Evolutionary conservation across 345 rosid species (phyloP).

Genomic region (Syzygium jambos): DNA sequence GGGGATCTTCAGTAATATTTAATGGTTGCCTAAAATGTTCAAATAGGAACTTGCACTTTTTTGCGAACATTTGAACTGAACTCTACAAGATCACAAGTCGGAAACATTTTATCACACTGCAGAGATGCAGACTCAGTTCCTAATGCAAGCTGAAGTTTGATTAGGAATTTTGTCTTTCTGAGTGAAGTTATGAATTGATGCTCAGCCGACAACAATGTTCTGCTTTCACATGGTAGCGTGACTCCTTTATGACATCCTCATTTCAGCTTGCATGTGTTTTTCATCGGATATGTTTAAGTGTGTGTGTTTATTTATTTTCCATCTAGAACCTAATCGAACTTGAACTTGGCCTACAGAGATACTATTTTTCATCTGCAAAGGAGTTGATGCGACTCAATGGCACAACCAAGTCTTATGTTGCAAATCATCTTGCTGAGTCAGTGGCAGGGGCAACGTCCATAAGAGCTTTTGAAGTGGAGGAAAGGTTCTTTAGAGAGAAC

Average conservation of each 20-base stretch:
- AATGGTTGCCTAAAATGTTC: not conserved
- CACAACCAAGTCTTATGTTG: slow-evolving; percentile 82
- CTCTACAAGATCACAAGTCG: not conserved
- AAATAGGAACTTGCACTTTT: not conserved
- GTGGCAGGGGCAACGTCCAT: slow-evolving; percentile 85
- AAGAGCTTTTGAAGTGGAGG: slow-evolving; percentile 86
- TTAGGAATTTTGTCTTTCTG: not conserved
- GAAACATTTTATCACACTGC: not conserved
- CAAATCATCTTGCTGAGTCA: slow-evolving; percentile 92
- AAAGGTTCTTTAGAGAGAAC: slow-evolving; percentile 66
- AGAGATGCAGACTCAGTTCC: not conserved
- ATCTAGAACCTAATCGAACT: not conserved
- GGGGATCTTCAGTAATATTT: not conserved
- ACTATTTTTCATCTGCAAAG: slow-evolving; percentile 73
- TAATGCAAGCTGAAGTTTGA: not conserved
- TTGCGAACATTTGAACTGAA: not conserved
- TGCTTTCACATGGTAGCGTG: not conserved
- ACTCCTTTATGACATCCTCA: not conserved
- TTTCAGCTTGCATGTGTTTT: not conserved
- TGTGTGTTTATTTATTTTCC: not conserved
- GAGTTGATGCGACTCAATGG: slow-evolving; percentile 92
- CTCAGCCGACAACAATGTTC: not conserved
- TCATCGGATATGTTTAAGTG: not conserved
- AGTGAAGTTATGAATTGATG: not conserved
- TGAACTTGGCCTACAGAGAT: slow-evolving; percentile 34